Evolutionary conservation across 148 eudicot genomes (phyloP).

Genomic region (Cornus suecica): DNA sequence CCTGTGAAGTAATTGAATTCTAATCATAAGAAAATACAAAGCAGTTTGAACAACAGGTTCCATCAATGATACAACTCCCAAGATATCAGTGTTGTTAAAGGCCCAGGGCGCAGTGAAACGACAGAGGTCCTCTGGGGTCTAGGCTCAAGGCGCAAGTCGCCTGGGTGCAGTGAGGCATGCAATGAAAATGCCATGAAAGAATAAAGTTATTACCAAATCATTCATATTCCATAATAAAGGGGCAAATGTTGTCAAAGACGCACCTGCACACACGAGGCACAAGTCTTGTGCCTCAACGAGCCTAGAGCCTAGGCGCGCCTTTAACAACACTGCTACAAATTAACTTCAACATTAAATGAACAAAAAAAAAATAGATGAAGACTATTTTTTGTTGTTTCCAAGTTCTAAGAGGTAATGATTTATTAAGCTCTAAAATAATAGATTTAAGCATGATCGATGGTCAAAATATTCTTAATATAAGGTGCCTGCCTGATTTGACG

Average conservation of each 20-base stretch:
- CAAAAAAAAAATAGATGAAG: neutral
- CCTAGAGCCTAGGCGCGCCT: no score
- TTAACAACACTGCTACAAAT: no score
- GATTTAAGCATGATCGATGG: neutral
- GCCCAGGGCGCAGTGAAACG: no score
- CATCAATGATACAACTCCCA: neutral
- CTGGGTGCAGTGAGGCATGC: no score
- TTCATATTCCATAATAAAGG: no score
- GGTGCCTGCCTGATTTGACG: conserved; percentile 72
- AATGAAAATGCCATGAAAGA: no score
- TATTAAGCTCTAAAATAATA: neutral
- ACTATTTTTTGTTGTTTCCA: neutral
- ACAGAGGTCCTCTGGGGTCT: no score
- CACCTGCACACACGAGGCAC: no score
- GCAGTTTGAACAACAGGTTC: neutral
- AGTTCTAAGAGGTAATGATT: neutral
- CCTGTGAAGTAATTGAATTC: conserved; percentile 39
- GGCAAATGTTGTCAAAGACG: no score
- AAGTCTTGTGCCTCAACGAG: neutral
- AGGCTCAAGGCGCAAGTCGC: no score
- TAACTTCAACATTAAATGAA: neutral
- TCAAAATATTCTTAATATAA: neutral
- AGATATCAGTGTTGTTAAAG: no score
- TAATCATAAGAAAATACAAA: neutral
- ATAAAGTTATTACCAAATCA: no score